Percentiles rank a stretch among this genome's conserved stretches.
Conservation (phyloP, 208 protist species). For the Porcisia deanei region DNA sequence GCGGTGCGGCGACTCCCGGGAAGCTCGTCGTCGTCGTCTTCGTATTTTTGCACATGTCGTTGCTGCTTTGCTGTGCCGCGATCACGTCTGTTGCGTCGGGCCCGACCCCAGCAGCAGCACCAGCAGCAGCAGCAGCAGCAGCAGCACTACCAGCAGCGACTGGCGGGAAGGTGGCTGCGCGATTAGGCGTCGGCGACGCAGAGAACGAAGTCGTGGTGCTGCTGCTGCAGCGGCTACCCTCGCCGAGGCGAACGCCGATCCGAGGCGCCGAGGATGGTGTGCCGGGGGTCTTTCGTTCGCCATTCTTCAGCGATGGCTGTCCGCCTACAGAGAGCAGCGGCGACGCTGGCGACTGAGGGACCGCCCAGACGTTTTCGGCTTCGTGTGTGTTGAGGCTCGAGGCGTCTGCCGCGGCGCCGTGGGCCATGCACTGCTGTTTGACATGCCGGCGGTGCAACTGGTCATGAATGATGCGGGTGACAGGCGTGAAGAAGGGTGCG, state of each 20-base stretch:
- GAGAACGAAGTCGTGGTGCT: slow-evolving; percentile 10
- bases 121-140: background rate
- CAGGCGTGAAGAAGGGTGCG: slow-evolving; percentile 46
- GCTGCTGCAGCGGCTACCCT: slow-evolving; percentile 6
- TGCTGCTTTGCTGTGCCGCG: background rate
- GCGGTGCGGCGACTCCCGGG: background rate
- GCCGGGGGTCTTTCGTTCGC: slow-evolving; percentile 24
- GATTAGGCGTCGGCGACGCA: slow-evolving; percentile 17
- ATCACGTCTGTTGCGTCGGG: background rate
- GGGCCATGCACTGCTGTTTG: slow-evolving; percentile 12
- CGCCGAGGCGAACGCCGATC: background rate
- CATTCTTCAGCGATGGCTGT: slow-evolving; percentile 31
- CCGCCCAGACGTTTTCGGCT: slow-evolving; percentile 21
- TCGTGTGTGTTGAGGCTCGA: background rate
- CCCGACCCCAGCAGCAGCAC: background rate
- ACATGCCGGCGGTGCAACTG: slow-evolving; percentile 71
- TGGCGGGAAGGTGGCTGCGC: slow-evolving; percentile 15
- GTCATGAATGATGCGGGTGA: slow-evolving; percentile 71
- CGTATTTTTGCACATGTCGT: background rate
- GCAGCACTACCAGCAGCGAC: background rate
- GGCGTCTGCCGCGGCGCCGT: background rate
- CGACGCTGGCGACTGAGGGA: slow-evolving; percentile 9
- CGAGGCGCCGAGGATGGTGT: slow-evolving; percentile 10
- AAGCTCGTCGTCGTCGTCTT: background rate
- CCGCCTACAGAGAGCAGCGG: slow-evolving; percentile 19